These are phyloP conservation scores for Boletus sp. DNA, from an alignment of 1,284 basidiomycete species.

Conservation along the genomic window DNA sequence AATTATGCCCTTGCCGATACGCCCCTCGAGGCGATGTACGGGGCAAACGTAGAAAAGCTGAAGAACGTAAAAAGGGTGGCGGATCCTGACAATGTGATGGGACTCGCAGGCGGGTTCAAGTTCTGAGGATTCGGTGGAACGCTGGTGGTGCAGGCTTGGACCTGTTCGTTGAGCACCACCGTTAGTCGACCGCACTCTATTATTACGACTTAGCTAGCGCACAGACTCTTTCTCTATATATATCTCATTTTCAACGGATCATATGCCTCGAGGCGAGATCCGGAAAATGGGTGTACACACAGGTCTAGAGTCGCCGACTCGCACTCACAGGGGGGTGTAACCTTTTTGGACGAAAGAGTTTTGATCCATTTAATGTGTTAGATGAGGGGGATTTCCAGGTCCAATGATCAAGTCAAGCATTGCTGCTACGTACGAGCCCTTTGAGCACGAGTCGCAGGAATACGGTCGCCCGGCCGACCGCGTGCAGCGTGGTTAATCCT, in stretches of 20 bases:
- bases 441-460: conserved; percentile 10
- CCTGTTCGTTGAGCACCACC: conserved; percentile 6
- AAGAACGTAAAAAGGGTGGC: conserved; percentile 39
- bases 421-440: conserved; percentile 1
- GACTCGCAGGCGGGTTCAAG: conserved; percentile 50
- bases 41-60: conserved; percentile 44
- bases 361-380: neutral
- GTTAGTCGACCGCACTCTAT: conserved; percentile 2
- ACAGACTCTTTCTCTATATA: neutral
- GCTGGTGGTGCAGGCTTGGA: conserved; percentile 1
- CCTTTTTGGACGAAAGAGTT: neutral
- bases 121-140: conserved; percentile 3
- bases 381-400: conserved; percentile 10
- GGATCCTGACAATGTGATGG: conserved; percentile 57
- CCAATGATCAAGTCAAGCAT: neutral
- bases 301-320: neutral
- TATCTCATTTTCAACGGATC: conserved; percentile 2
- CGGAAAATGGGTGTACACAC: neutral
- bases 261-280: neutral
- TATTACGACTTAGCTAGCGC: neutral
- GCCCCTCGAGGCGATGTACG: conserved; percentile 48
- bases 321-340: neutral
- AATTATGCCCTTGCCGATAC: conserved; percentile 57
- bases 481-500: conserved; percentile 30
- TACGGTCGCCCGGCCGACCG: conserved; percentile 15